Evolutionary conservation across 441 rosid genomes (phyloP), one percentile per base, ranked within the genome.

Genomic region (Euphorbia schlechtendalii): DNA sequence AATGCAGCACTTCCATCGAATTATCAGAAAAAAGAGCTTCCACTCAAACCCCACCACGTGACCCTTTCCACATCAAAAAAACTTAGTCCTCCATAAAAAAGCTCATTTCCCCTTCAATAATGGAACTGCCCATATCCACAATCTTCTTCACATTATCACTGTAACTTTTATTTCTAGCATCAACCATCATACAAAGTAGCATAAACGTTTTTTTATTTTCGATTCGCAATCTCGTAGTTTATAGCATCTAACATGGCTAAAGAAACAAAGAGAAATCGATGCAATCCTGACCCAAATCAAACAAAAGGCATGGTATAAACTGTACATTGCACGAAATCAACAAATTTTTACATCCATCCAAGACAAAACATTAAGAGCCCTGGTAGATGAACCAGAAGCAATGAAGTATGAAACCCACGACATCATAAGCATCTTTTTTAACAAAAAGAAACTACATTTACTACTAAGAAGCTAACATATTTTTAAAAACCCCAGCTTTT

Each of bases 241-340:
- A n/a, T 27, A 27, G 30, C 30, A 27, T 27, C 30, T 27, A 27
- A 1, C 30, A 27, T 27, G 1, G 30, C 30, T 4, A 27, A 27
- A 27, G 30, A 27, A 27, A 27, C 30, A 1, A 27, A 27, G 30
- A 27, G 4, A 1, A 27, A 27, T 1, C 4, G 51, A 18, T 14
- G 43, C 20, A n/a, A n/a, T 68, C 20, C 21, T 2, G 38, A 40
- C 43, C 59, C 40, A 34, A 17, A 38, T 22, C 30, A 49, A 17
- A 7, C n/a, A n/a, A 36, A 25, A n/a, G 40, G 17, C 52, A 7
- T 32, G 36, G 27, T 32, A 38, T 17, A 15, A 51, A 41, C 61
- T 53, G 12, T 61, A 68, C 66, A 54, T 64, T 32, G 48, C 22
- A 36, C 63, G 24, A 51, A 17, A 41, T 27, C 25, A 60, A 65